Evolutionary conservation across 164 flowering plant species (phyloP).

Genomic region (Nymphaea colorata): DNA sequence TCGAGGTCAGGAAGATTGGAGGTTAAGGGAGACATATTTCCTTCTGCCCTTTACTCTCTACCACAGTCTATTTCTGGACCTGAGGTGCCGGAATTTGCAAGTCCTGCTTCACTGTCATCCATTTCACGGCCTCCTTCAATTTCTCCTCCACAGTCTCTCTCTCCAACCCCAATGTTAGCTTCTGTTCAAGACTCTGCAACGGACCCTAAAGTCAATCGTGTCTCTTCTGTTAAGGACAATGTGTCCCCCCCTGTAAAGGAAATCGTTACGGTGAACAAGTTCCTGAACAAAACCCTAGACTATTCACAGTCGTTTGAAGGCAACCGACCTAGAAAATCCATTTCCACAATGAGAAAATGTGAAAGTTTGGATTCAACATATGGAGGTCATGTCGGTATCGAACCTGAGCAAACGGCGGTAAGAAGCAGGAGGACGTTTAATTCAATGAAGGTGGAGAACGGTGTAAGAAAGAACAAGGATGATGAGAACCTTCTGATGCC

Average conservation of each 20-base stretch:
- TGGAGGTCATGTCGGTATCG: background rate
- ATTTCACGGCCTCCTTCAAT: background rate
- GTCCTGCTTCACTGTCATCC: background rate
- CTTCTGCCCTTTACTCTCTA: background rate
- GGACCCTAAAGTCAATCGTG: background rate
- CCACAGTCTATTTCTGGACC: background rate
- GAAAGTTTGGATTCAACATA: background rate
- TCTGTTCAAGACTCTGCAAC: background rate
- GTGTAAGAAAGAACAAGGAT: background rate
- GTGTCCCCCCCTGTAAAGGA: background rate
- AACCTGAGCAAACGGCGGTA: background rate
- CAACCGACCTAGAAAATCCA: background rate
- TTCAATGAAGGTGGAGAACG: background rate
- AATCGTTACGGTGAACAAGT: background rate
- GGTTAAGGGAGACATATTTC: conserved; percentile 1
- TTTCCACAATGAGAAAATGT: background rate
- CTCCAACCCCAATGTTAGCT: background rate
- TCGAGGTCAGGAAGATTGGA: conserved; percentile 55
- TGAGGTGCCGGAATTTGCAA: background rate
- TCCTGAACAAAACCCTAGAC: background rate
- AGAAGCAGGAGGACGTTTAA: background rate
- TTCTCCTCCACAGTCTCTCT: background rate
- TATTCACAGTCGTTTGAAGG: background rate
- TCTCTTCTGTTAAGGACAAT: background rate
- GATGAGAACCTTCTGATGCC: background rate